Percentiles rank a stretch among this genome's conserved stretches.
These are phyloP conservation scores for Colletotrichum costaricense DNA, from an alignment of 2,329 filamentous ascomycete species.

Conservation along the genomic window DNA sequence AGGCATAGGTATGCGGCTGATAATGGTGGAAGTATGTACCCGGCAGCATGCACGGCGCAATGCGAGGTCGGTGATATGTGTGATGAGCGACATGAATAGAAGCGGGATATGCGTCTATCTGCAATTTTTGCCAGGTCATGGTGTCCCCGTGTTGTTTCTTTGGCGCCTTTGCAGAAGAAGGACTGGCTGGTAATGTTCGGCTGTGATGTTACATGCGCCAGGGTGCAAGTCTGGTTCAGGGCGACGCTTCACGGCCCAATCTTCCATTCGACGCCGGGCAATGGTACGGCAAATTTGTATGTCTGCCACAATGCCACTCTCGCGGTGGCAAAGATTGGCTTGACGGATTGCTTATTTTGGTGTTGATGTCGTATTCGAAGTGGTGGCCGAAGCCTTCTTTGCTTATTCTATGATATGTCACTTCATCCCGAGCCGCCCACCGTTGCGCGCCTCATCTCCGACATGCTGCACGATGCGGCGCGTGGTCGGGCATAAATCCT, in stretches of 20 bases:
- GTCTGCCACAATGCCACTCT: background rate
- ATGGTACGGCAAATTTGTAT: background rate
- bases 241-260: conserved; percentile 21
- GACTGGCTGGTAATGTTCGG: background rate
- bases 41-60: background rate
- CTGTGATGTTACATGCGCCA: conserved; percentile 8
- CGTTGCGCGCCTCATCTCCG: conserved; percentile 15
- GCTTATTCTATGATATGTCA: conserved; percentile 16
- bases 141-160: background rate
- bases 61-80: background rate
- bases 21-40: background rate
- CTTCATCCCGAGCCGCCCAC: background rate
- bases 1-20: background rate
- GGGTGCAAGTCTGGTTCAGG: conserved; percentile 22
- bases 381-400: conserved; percentile 8
- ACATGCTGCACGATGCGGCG: conserved; percentile 10
- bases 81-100: conserved; percentile 5
- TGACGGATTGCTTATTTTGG: background rate
- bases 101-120: conserved; percentile 9
- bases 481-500: background rate
- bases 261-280: conserved; percentile 3
- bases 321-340: background rate
- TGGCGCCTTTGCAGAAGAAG: background rate
- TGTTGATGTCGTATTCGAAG: background rate
- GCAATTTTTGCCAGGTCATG: background rate